phyloP scores from a whole-genome alignment of 371 early-diverging fungal genomes.

The Syncephalis fuscata region DNA sequence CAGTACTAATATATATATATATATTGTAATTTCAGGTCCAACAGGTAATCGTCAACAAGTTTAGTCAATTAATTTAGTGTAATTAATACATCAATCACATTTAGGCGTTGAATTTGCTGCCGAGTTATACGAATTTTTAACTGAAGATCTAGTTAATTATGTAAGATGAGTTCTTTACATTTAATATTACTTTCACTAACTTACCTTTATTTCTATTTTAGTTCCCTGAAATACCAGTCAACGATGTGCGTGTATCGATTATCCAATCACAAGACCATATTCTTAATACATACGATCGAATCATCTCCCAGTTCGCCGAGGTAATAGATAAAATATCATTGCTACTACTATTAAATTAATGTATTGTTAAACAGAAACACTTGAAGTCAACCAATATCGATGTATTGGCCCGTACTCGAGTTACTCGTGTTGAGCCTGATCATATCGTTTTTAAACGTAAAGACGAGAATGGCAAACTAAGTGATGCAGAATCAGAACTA shows the following conservation, averaged over 20 bases:
- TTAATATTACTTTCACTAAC: background rate
- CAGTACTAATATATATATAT: background rate
- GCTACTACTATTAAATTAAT: background rate
- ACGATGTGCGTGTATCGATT: constrained; percentile 46
- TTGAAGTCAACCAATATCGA: constrained; percentile 58
- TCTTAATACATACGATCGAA: constrained; percentile 61
- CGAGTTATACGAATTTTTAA: constrained; percentile 67
- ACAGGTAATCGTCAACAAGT: constrained; percentile 3
- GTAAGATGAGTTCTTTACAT: constrained; percentile 14
- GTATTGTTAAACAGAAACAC: constrained; percentile 29
- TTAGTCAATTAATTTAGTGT: background rate
- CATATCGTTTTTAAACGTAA: constrained; percentile 28
- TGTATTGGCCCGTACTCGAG: constrained; percentile 53
- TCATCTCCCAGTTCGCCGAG: constrained; percentile 29
- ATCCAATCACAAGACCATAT: constrained; percentile 66
- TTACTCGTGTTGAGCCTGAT: constrained; percentile 31
- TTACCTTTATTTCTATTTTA: constrained; percentile 6
- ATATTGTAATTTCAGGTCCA: constrained; percentile 4
- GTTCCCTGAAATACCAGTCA: constrained; percentile 35
- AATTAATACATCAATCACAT: constrained; percentile 9
- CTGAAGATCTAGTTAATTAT: constrained; percentile 60
- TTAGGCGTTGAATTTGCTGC: constrained; percentile 63
- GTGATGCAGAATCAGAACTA: constrained; percentile 14
- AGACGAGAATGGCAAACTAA: constrained; percentile 13
- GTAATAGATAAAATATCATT: background rate